These are phyloP conservation scores for Sideroxylon spinosum DNA, from an alignment of 179 eudicot species.

Conservation along the genomic window DNA sequence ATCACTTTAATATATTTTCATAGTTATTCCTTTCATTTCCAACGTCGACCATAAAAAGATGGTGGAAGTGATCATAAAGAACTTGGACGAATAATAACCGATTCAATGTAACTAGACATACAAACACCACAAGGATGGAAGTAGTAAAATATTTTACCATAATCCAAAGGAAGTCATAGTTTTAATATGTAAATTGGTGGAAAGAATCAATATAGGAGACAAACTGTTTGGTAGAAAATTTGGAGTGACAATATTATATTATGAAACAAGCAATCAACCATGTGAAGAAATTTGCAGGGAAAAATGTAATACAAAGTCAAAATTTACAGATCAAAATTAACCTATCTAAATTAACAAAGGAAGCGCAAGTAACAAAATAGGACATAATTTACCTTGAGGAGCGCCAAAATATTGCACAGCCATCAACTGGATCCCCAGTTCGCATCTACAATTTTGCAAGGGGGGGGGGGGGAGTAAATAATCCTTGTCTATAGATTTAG, in stretches of 20 bases:
- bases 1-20: too few relatives aligned
- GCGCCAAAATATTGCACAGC: constrained; percentile 98
- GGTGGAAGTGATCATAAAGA: neutral
- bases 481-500: neutral
- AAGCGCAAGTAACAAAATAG: neutral
- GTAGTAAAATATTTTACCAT: neutral
- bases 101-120: neutral
- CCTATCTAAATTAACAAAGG: neutral
- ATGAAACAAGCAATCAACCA: neutral
- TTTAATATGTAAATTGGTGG: neutral
- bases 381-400: constrained; percentile 51
- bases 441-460: constrained; percentile 61
- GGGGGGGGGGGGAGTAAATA: neutral
- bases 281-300: neutral
- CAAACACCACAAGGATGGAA: neutral
- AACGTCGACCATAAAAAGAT: too few relatives aligned
- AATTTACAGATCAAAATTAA: neutral
- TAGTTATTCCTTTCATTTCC: too few relatives aligned
- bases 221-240: neutral
- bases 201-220: neutral
- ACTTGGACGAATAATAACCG: neutral
- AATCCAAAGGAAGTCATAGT: neutral
- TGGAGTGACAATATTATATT: neutral
- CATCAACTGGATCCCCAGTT: constrained; percentile 87
- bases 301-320: neutral